Percentiles rank a stretch among this genome's conserved stretches.
Evolutionary conservation across 2,329 filamentous ascomycete genomes (phyloP).

Genomic region (Amauroascus verrucosus): DNA sequence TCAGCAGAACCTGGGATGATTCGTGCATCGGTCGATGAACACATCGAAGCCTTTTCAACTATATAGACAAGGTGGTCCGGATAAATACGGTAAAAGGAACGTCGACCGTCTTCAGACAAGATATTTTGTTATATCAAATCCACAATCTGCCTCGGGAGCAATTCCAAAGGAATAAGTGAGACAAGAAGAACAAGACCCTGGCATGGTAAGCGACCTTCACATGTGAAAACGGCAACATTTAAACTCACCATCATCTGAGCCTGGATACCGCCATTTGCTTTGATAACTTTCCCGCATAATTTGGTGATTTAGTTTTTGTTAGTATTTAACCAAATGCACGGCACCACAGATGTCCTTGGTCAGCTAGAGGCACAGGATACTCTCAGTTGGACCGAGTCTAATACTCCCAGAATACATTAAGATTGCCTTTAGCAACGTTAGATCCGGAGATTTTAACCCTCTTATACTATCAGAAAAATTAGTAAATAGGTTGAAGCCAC

Average conservation of each 20-base stretch:
- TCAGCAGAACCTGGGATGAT: slow-evolving; percentile 3
- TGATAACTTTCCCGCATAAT: slow-evolving; percentile 30
- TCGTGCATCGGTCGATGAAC: neutral
- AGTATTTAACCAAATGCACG: slow-evolving; percentile 28
- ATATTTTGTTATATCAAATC: slow-evolving; percentile 21
- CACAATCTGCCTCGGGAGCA: slow-evolving; percentile 23
- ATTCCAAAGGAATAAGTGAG: slow-evolving; percentile 20
- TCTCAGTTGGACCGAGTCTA: slow-evolving; percentile 21
- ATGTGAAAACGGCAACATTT: neutral
- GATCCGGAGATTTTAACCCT: slow-evolving; percentile 32
- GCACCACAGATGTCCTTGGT: slow-evolving; percentile 29
- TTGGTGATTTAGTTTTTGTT: slow-evolving; percentile 30
- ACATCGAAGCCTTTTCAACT: neutral
- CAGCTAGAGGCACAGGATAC: slow-evolving; percentile 29
- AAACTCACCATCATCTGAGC: slow-evolving; percentile 29
- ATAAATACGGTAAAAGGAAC: slow-evolving; percentile 20
- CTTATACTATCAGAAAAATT: slow-evolving; percentile 34
- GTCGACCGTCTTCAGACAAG: slow-evolving; percentile 20
- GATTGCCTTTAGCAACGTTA: slow-evolving; percentile 33
- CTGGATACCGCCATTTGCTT: slow-evolving; percentile 22
- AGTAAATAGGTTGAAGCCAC: slow-evolving; percentile 29
- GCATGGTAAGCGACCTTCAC: slow-evolving; percentile 1
- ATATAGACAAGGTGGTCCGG: slow-evolving; percentile 14
- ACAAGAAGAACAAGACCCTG: slow-evolving; percentile 28
- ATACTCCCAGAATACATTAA: slow-evolving; percentile 33